Base-by-base conservation (phyloP, 257 asterid genomes). In the Salvia splendens region DNA sequence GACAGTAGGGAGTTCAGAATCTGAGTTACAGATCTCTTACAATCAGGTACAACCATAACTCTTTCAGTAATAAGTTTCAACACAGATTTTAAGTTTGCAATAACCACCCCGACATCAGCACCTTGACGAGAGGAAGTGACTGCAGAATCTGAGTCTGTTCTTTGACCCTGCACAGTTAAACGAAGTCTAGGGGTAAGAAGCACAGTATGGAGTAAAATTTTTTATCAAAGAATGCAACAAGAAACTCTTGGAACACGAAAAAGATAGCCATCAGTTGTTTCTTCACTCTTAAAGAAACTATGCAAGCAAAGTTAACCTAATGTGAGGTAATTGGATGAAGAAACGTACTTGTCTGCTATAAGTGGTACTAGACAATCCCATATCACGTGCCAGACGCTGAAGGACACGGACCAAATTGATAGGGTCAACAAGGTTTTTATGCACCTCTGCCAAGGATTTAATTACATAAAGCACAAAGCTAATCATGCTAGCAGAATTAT, bases 101-200 rank as follows among this genome's bases (percentile, higher is more conserved):
- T 83, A 75, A 84, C 92, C 45, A 81, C 92, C 61, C 97, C 97
- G 64, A 82, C 84, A 83, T 94, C 99, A 63, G 93, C 91, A 78
- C 89, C 97, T 81, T 94, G 99, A 69, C 96, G 99, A 69, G 97
- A 89, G 73, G 96, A 94, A 63, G 97, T 85, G 77, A 84, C 94
- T 17, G 96, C 89, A 70, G 97, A 85, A 83, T 94, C 99, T 71
- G 92, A 78, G 70, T 91, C 99, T 56, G 92, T 76, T 81, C 91
- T 87, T 77, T 87, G 99, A 73, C 89, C 95, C 99, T 90, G 82
- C 46, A 81, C 46, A 51, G 69, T 72, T 57, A 70, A 71, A 75
- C 28, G 71, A 43, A 56, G 42, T 59, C 46, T 50, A 46, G 48
- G 60, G 57, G 50, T 56, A 46, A 48, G 72, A 70, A 65, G 63